Percentiles rank a stretch among this genome's conserved stretches.
Evolutionary conservation across 371 early-diverging fungal genomes (phyloP).

Genomic region (Phascolomyces articulosus): DNA sequence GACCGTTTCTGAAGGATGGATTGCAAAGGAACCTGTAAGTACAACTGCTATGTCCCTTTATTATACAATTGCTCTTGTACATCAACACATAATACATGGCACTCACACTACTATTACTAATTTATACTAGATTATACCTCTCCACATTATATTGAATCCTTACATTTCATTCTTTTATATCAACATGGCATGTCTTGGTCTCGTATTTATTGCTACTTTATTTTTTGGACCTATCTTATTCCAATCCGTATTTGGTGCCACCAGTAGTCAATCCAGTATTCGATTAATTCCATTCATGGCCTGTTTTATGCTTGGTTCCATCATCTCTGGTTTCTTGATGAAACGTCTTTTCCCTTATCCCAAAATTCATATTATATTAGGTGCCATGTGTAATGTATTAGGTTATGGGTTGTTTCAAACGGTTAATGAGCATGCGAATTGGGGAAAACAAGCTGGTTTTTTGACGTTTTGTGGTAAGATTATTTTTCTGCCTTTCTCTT

Average conservation of each 20-base stretch:
- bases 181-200: slow-evolving; percentile 6
- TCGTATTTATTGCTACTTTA: slow-evolving; percentile 63
- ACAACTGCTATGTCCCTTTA: slow-evolving; percentile 2
- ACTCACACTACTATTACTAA: too few species aligned
- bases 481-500: too few species aligned
- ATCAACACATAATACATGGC: too few species aligned
- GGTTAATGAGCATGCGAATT: slow-evolving; percentile 31
- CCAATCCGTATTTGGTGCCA: slow-evolving; percentile 47
- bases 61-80: too few species aligned
- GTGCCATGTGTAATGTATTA: slow-evolving; percentile 27
- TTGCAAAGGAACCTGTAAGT: slow-evolving; percentile 21
- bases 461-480: slow-evolving; percentile 31
- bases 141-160: slow-evolving; percentile 10
- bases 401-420: slow-evolving; percentile 46
- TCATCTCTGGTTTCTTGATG: slow-evolving; percentile 27
- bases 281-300: slow-evolving; percentile 52
- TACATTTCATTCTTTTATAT: slow-evolving; percentile 7
- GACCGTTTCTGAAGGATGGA: slow-evolving; percentile 15
- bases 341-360: slow-evolving; percentile 25
- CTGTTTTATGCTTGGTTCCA: slow-evolving; percentile 35
- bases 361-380: slow-evolving; percentile 31
- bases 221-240: slow-evolving; percentile 73
- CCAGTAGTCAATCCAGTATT: slow-evolving; percentile 43
- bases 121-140: slow-evolving; percentile 17
- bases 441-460: slow-evolving; percentile 45